These are phyloP conservation scores for Dendrobium chrysotoxum DNA, from an alignment of 106 monocot genomes.

Conservation along the genomic window DNA sequence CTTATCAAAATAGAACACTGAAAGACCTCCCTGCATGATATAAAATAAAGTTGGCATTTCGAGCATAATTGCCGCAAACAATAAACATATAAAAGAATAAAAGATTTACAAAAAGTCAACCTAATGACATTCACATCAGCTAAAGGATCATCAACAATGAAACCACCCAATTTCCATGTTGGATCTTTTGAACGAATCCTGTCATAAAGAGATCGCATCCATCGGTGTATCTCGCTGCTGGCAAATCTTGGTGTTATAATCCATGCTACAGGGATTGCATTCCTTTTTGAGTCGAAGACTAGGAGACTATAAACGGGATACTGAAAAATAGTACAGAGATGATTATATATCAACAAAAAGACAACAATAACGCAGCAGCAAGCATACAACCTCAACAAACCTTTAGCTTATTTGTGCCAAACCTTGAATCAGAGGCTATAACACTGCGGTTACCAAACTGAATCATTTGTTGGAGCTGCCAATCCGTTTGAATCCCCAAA, in stretches of 20 bases:
- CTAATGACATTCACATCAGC: conserved; percentile 64
- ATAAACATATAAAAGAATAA: background rate
- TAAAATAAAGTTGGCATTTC: background rate
- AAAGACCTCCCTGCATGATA: conserved; percentile 61
- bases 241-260: conserved; percentile 73
- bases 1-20: conserved; percentile 75
- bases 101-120: conserved; percentile 22
- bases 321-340: conserved; percentile 30
- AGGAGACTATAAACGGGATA: conserved; percentile 85
- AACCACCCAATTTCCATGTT: conserved; percentile 94
- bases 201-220: conserved; percentile 81
- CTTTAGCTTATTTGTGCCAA: conserved; percentile 87
- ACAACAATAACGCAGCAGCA: background rate
- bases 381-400: conserved; percentile 17
- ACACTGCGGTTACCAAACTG: conserved; percentile 69
- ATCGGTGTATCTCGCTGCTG: conserved; percentile 49
- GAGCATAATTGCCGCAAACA: background rate
- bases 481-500: conserved; percentile 89
- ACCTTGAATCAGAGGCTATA: conserved; percentile 78
- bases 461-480: conserved; percentile 97
- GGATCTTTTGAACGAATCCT: conserved; percentile 84
- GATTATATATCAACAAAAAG: conserved; percentile 12
- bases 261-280: conserved; percentile 91
- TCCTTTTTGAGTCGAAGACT: conserved; percentile 78
- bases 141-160: conserved; percentile 84